These are phyloP conservation scores for Oryza meridionalis DNA, from an alignment of 176 grass and related monocot species.

Conservation along the genomic window DNA sequence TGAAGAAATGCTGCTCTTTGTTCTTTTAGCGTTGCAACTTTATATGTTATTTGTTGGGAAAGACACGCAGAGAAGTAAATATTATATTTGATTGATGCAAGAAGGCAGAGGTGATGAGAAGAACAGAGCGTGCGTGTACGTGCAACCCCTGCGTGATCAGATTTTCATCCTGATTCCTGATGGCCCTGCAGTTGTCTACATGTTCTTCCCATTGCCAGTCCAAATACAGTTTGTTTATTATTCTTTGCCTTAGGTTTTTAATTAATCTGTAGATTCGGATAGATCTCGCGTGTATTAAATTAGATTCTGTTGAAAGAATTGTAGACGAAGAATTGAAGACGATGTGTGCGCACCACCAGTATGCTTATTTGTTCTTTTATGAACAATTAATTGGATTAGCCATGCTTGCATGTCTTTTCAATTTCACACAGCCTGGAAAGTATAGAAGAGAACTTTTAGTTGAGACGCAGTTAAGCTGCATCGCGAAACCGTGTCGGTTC, in stretches of 20 bases:
- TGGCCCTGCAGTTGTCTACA: not conserved
- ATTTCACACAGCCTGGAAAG: constrained; percentile 1
- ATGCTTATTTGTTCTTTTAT: not conserved
- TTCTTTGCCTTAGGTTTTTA: not conserved
- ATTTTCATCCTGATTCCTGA: not conserved
- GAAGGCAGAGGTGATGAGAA: not conserved
- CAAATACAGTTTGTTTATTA: not conserved
- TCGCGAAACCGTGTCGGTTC: not conserved
- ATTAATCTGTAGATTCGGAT: not conserved
- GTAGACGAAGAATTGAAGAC: not conserved
- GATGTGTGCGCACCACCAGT: not conserved
- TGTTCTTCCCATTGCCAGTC: not conserved
- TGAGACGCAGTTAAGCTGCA: not conserved
- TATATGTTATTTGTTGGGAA: not conserved
- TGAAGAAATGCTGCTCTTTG: not conserved
- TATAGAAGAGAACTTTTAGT: not conserved
- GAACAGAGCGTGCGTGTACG: not conserved
- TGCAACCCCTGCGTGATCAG: not conserved
- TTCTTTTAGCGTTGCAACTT: not conserved
- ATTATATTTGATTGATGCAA: not conserved
- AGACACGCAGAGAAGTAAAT: not conserved
- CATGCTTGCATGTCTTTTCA: not conserved
- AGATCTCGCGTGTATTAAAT: not conserved
- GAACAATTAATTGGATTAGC: not conserved
- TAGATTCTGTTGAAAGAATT: not conserved